These are phyloP conservation scores for Pichia rugopelliculosa DNA, from an alignment of 805 yeast genomes.

Conservation along the genomic window DNA sequence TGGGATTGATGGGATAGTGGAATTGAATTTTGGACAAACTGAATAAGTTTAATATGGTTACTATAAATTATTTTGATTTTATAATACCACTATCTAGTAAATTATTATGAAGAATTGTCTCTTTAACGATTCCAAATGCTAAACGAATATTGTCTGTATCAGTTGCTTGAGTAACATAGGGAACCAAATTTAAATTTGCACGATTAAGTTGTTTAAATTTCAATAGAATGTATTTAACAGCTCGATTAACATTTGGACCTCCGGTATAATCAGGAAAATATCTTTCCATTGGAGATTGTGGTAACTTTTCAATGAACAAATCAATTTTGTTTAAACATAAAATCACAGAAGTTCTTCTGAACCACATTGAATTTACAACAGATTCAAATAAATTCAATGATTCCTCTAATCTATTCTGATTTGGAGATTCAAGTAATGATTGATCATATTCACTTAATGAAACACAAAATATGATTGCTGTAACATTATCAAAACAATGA, in stretches of 20 bases:
- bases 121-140: slow-evolving; percentile 59
- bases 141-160: slow-evolving; percentile 83
- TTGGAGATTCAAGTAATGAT: slow-evolving; percentile 64
- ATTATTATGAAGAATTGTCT: slow-evolving; percentile 48
- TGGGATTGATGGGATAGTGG: too few species aligned
- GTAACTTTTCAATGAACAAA: slow-evolving; percentile 78
- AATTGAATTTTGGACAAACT: too few species aligned
- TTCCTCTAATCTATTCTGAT: slow-evolving; percentile 74
- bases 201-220: slow-evolving; percentile 80
- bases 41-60: too few species aligned
- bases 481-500: slow-evolving; percentile 90
- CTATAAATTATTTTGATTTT: not conserved
- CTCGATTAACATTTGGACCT: slow-evolving; percentile 82
- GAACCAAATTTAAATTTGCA: slow-evolving; percentile 73
- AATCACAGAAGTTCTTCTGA: slow-evolving; percentile 77
- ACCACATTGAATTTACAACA: slow-evolving; percentile 90
- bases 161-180: slow-evolving; percentile 92
- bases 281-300: slow-evolving; percentile 70
- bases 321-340: slow-evolving; percentile 86
- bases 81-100: slow-evolving; percentile 50
- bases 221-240: slow-evolving; percentile 88
- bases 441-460: slow-evolving; percentile 90
- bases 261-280: slow-evolving; percentile 90
- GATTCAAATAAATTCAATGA: slow-evolving; percentile 81
- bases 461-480: slow-evolving; percentile 83